These are phyloP conservation scores for Stagonosporopsis cucurbitacearum DNA, from an alignment of 2,329 filamentous ascomycete genomes.

Conservation along the genomic window DNA sequence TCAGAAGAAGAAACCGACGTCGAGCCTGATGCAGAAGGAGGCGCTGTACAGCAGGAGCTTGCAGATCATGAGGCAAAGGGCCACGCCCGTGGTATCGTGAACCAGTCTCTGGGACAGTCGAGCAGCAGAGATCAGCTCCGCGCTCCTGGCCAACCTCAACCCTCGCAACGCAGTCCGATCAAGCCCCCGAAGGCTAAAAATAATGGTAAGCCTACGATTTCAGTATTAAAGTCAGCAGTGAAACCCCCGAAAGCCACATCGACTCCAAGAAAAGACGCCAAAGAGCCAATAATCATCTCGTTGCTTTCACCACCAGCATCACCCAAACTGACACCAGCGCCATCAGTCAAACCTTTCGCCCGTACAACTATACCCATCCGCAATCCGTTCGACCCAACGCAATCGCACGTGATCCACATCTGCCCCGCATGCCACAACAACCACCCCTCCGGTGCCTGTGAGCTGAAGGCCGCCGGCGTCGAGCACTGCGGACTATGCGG, in stretches of 20 bases:
- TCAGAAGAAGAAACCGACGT: conserved; percentile 36
- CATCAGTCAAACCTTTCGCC: conserved; percentile 43
- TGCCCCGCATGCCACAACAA: conserved; percentile 62
- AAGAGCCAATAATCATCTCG: conserved; percentile 7
- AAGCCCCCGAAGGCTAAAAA: not conserved
- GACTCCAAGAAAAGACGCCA: not conserved
- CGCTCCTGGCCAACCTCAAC: not conserved
- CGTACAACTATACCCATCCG: conserved; percentile 40
- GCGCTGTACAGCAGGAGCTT: conserved; percentile 10
- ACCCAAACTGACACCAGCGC: conserved; percentile 18
- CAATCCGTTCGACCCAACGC: conserved; percentile 32
- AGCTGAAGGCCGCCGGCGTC: conserved; percentile 63
- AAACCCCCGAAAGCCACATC: not conserved
- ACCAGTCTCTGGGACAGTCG: conserved; percentile 1
- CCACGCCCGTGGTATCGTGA: not conserved
- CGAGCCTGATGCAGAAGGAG: conserved; percentile 8
- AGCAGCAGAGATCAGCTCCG: not conserved
- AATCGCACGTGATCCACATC: conserved; percentile 20
- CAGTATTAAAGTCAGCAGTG: not conserved
- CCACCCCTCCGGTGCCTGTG: conserved; percentile 67
- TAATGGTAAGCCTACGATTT: conserved; percentile 11
- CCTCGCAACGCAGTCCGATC: not conserved
- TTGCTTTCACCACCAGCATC: conserved; percentile 5
- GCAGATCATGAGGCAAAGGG: not conserved
- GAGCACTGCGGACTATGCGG: conserved; percentile 69